Percentiles rank a stretch among this genome's conserved stretches.
Evolutionary conservation across 768 basidiomycete species (phyloP).

Genomic region (Trametes gibbosa): DNA sequence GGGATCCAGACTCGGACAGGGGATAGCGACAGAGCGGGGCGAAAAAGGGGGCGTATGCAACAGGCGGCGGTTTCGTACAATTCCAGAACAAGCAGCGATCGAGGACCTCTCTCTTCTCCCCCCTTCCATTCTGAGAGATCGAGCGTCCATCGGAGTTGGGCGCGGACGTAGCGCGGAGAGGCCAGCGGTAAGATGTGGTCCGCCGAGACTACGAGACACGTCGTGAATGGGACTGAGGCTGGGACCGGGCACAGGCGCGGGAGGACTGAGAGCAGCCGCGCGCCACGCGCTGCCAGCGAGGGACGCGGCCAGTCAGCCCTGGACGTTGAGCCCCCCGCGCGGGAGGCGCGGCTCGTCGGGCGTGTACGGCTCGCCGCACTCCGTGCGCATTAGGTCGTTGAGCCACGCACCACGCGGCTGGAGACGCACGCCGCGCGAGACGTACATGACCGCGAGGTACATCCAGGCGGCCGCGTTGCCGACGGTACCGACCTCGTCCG

Average conservation of each 20-base stretch:
- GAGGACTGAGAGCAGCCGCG: neutral
- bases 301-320: conserved; percentile 37
- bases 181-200: neutral
- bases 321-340: conserved; percentile 55
- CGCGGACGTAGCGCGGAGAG: neutral
- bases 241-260: neutral
- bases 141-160: neutral
- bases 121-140: neutral
- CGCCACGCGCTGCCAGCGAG: neutral
- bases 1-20: neutral
- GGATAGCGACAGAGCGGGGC: neutral
- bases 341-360: conserved; percentile 72
- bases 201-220: neutral
- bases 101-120: neutral
- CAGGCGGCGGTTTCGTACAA: conserved; percentile 2
- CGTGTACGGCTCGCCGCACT: conserved; percentile 69
- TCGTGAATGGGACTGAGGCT: neutral
- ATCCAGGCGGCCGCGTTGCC: conserved; percentile 70
- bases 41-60: neutral
- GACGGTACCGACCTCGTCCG: conserved; percentile 82
- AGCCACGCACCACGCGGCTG: conserved; percentile 82
- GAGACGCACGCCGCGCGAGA: conserved; percentile 66
- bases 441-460: conserved; percentile 79
- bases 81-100: neutral
- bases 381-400: conserved; percentile 75